These are phyloP conservation scores for Escallonia herrerae DNA, from an alignment of 129 eudicot species.

Conservation along the genomic window DNA sequence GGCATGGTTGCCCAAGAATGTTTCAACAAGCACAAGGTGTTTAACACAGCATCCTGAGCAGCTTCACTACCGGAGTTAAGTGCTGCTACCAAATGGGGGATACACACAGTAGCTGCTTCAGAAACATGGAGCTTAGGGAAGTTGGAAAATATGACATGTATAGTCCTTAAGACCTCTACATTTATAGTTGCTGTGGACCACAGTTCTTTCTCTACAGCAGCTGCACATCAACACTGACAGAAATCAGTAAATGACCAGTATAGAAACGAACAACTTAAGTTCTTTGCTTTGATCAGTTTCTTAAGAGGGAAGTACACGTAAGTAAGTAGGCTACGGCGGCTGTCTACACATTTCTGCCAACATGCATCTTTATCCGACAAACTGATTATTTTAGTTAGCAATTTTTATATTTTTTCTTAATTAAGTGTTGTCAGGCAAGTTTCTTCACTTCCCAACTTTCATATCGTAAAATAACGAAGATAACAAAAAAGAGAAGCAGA, in stretches of 20 bases:
- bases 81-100: constrained; percentile 66
- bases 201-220: constrained; percentile 67
- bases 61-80: constrained; percentile 64
- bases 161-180: constrained; percentile 59
- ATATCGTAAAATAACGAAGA: too few species aligned
- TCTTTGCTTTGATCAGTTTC: too few species aligned
- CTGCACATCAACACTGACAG: constrained; percentile 34
- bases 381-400: too few species aligned
- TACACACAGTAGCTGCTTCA: constrained; percentile 73
- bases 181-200: constrained; percentile 60
- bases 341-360: too few species aligned
- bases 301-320: too few species aligned
- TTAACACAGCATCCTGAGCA: constrained; percentile 63
- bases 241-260: not conserved
- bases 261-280: too few species aligned
- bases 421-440: too few species aligned
- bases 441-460: too few species aligned
- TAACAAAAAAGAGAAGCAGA: too few species aligned
- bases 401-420: too few species aligned
- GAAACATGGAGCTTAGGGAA: constrained; percentile 67
- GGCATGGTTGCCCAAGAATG: constrained; percentile 76
- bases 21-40: constrained; percentile 58
- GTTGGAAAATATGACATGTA: constrained; percentile 60
- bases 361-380: too few species aligned
- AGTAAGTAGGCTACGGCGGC: too few species aligned